Conservation (phyloP, 1,139 yeast species). For the Blastobotrys illinoisensis region DNA sequence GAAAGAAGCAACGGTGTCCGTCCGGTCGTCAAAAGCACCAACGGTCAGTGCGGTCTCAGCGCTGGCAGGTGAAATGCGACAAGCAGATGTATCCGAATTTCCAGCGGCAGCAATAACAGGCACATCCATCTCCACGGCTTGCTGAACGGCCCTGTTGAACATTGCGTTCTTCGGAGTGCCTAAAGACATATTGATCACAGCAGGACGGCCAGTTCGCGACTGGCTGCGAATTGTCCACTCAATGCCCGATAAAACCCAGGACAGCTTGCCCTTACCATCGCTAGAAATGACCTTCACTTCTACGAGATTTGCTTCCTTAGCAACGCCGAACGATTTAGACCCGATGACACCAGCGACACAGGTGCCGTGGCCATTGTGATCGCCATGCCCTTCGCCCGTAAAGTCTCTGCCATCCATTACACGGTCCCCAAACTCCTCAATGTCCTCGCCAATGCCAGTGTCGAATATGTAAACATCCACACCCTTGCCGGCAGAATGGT, state of each 20-base stretch:
- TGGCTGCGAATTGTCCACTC: conserved; percentile 53
- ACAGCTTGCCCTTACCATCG: conserved; percentile 54
- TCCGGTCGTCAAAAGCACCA: conserved; percentile 76
- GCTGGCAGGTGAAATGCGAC: conserved; percentile 75
- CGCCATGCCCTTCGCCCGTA: conserved; percentile 58
- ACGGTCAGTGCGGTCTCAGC: conserved; percentile 68
- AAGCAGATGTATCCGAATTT: conserved; percentile 70
- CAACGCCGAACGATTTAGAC: conserved; percentile 70
- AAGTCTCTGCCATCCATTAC: conserved; percentile 55
- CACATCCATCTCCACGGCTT: conserved; percentile 63
- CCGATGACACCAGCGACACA: conserved; percentile 91
- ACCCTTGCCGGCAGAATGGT: conserved; percentile 42
- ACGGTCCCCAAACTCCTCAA: conserved; percentile 60
- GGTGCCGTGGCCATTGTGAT: conserved; percentile 69
- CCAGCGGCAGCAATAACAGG: conserved; percentile 90
- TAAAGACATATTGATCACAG: conserved; percentile 74
- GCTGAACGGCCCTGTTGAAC: conserved; percentile 66
- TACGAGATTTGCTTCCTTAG: conserved; percentile 57
- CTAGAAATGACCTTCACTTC: conserved; percentile 67
- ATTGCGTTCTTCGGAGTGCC: conserved; percentile 66
- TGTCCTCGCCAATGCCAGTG: conserved; percentile 55
- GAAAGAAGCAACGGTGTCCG: conserved; percentile 64
- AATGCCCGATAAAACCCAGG: conserved; percentile 63
- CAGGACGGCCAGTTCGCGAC: conserved; percentile 37
- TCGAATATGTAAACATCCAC: conserved; percentile 73